Evolutionary conservation across 805 yeast genomes (phyloP), one percentile per base, ranked within the genome.

Genomic region (Yarrowia keelungensis): DNA sequence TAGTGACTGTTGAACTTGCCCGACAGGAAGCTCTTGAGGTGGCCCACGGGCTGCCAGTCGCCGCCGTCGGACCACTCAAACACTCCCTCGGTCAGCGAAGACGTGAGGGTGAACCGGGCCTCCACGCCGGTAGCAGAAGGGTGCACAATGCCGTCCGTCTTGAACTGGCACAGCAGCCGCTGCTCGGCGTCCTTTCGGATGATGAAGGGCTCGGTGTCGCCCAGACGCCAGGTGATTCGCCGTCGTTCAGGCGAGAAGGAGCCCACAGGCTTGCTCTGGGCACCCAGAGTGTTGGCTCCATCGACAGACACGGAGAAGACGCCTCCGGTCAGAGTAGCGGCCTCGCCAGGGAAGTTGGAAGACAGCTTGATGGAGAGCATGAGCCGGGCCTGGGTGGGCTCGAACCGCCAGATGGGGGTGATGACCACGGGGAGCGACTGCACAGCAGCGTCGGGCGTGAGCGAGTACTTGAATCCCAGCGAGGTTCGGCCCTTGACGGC

Each of bases 181-280:
- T 89, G 88, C 72, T 89, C 92, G 19, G 73, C 74, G 2, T 76
- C 76, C 70, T 78, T 77, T 36, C 73, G 73, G 26, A 86, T 73
- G 3, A 73, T 75, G 11, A 84, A 73, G 12, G 83, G 69, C 65
- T 51, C 71, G 8, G 78, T 77, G 26, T 71, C 69, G n/a, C 73
- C 79, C 73, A 87, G 86, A 76, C 89, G 86, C 97, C 98, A 93
- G 0, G 95, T 89, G 69, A 95, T 88, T 78, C 98, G 86, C 73
- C 87, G 89, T 75, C 87, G 88, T 66, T 92, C 98, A 75, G 86
- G 89, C 78, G 89, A 91, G 82, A 92, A 94, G 0, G 96, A 86
- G 69, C 98, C 98, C 69, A 90, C 88, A 5, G 99, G 99, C 76
- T 90, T 91, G 3, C 97, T 89, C 71, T 92, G 87, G 0, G 97